A percentile compares a stretch with the other conserved stretches of the same genome.
These are phyloP conservation scores for Penicillium bialowiezense DNA, from an alignment of 495 filamentous ascomycete genomes.

Conservation along the genomic window DNA sequence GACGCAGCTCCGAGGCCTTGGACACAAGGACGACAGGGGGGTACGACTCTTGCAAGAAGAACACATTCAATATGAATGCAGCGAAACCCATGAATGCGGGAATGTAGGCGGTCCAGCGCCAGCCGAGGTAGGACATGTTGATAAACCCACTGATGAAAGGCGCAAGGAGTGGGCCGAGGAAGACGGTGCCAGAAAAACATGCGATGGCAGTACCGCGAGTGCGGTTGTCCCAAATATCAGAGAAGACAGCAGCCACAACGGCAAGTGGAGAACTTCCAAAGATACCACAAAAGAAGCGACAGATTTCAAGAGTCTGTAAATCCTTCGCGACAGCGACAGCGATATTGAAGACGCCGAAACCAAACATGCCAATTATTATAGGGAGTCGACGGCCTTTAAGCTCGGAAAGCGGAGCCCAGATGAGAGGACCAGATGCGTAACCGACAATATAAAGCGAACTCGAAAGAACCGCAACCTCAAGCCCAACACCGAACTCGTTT, in stretches of 20 bases:
- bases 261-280: conserved; percentile 71
- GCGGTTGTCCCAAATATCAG: conserved; percentile 82
- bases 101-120: conserved; percentile 86
- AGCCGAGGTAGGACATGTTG: conserved; percentile 54
- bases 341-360: conserved; percentile 56
- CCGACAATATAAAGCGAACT: conserved; percentile 58
- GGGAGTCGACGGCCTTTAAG: conserved; percentile 56
- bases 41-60: conserved; percentile 84
- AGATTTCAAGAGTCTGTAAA: conserved; percentile 62
- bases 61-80: conserved; percentile 63
- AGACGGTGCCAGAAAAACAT: conserved; percentile 80
- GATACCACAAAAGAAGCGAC: conserved; percentile 65
- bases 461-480: conserved; percentile 53
- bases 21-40: conserved; percentile 74
- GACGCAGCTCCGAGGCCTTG: conserved; percentile 78
- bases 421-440: conserved; percentile 57
- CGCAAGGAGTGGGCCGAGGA: conserved; percentile 76
- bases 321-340: conserved; percentile 60
- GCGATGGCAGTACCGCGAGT: conserved; percentile 67
- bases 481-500: conserved; percentile 47
- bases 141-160: conserved; percentile 84
- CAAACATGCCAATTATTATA: conserved; percentile 51
- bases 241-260: conserved; percentile 85
- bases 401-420: conserved; percentile 68
- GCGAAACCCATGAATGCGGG: conserved; percentile 74